Conservation (phyloP, 768 basidiomycete species). For the Boletus patriciae region DNA sequence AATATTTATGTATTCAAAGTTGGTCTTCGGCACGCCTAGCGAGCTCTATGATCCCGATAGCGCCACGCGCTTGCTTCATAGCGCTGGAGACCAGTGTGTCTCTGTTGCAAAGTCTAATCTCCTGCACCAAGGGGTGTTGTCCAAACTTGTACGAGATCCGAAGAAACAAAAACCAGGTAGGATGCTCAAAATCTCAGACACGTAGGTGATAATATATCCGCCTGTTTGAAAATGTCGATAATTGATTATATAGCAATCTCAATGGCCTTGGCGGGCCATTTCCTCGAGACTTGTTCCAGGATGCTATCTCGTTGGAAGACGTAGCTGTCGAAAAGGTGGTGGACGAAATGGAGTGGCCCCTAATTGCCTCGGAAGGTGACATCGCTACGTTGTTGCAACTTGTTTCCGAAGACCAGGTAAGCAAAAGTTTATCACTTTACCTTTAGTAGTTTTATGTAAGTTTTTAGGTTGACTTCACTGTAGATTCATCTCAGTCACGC, state of each 20-base stretch:
- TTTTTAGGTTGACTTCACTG: conserved; percentile 63
- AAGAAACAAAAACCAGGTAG: conserved; percentile 68
- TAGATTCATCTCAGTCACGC: conserved; percentile 65
- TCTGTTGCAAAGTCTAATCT: conserved; percentile 58
- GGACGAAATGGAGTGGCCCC: conserved; percentile 74
- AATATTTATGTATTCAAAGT: conserved; percentile 43
- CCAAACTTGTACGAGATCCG: conserved; percentile 63
- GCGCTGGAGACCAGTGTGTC: conserved; percentile 56
- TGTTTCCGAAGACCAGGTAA: conserved; percentile 78
- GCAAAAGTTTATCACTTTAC: conserved; percentile 5
- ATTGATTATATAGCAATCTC: conserved; percentile 51
- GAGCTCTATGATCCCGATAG: conserved; percentile 65
- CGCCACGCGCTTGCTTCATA: conserved; percentile 57
- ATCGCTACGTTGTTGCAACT: conserved; percentile 72
- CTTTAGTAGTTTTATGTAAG: not conserved
- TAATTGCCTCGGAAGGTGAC: conserved; percentile 80
- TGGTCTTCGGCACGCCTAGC: conserved; percentile 71
- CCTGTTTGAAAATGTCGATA: not conserved
- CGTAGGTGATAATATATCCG: conserved; percentile 35
- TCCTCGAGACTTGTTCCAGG: conserved; percentile 63
- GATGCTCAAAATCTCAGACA: conserved; percentile 73
- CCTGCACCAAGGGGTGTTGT: conserved; percentile 62
- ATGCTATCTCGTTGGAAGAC: conserved; percentile 65
- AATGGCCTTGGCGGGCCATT: conserved; percentile 66
- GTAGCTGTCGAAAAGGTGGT: conserved; percentile 47